phyloP scores from a whole-genome alignment of 495 filamentous ascomycete genomes.

The Halenospora varia region DNA sequence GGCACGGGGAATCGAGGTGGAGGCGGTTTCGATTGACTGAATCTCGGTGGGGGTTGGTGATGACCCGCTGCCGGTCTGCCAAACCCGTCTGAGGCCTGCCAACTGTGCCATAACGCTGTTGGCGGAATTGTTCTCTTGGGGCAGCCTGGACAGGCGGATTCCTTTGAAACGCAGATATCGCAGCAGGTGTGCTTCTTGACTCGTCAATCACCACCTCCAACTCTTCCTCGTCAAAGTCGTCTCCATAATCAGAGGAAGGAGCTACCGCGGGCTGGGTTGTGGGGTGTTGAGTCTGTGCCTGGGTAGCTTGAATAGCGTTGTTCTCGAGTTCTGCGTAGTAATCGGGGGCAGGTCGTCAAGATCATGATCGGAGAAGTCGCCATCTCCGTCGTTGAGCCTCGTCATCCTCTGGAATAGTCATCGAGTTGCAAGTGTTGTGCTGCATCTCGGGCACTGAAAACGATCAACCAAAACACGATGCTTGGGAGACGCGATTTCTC shows the following conservation, averaged over 20 bases:
- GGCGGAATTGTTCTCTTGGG: conserved; percentile 30
- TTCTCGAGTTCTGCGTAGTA: conserved; percentile 52
- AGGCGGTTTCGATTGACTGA: conserved; percentile 5
- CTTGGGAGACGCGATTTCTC: conserved; percentile 4
- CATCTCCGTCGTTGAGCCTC: conserved; percentile 50
- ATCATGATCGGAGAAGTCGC: conserved; percentile 57
- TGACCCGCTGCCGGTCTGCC: not conserved
- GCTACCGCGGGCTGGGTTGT: not conserved
- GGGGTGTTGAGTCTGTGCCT: conserved; percentile 25
- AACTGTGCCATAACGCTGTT: conserved; percentile 27
- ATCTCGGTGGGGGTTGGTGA: not conserved
- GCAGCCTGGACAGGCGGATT: conserved; percentile 17
- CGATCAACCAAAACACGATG: not conserved
- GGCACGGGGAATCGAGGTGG: not conserved
- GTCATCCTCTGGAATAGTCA: conserved; percentile 53
- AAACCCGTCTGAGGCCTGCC: not conserved
- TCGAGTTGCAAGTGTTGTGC: conserved; percentile 13
- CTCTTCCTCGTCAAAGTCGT: conserved; percentile 52
- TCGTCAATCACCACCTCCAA: conserved; percentile 39
- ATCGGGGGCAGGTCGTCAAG: conserved; percentile 52
- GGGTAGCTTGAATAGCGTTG: conserved; percentile 49
- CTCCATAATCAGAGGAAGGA: conserved; percentile 46
- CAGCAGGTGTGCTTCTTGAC: conserved; percentile 23
- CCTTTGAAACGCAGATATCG: conserved; percentile 14
- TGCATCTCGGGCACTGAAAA: not conserved